These are phyloP conservation scores for Phyllostachys edulis DNA, from an alignment of 176 grass and related monocot genomes.

Conservation along the genomic window DNA sequence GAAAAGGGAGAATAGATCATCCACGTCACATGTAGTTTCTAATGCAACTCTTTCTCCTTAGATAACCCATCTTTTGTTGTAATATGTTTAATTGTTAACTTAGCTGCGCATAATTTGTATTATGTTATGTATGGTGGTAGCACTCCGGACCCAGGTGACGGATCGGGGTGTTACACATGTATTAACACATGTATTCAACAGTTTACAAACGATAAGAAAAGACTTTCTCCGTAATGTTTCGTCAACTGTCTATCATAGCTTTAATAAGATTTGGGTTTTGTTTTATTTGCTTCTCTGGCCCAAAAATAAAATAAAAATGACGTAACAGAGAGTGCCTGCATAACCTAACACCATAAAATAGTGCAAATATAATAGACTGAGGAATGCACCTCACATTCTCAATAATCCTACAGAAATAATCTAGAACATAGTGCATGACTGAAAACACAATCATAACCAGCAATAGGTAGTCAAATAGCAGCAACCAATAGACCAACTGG, in stretches of 20 bases:
- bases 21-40: no score
- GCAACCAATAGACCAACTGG: neutral
- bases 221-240: neutral
- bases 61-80: no score
- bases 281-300: neutral
- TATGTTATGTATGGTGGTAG: no score
- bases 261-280: neutral
- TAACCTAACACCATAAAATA: neutral
- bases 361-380: neutral
- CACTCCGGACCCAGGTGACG: no score
- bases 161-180: no score
- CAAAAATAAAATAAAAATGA: neutral
- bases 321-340: neutral
- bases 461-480: neutral
- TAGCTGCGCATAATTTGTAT: no score
- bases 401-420: neutral
- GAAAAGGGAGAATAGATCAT: no score
- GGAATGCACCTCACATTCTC: neutral
- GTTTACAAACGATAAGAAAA: neutral
- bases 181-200: neutral
- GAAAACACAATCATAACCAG: neutral
- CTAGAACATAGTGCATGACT: neutral
- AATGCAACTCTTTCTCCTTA: no score
- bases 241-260: neutral
- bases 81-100: no score